Base-by-base conservation (phyloP, 116 monocot genomes). In the Trichopus zeylanicus region DNA sequence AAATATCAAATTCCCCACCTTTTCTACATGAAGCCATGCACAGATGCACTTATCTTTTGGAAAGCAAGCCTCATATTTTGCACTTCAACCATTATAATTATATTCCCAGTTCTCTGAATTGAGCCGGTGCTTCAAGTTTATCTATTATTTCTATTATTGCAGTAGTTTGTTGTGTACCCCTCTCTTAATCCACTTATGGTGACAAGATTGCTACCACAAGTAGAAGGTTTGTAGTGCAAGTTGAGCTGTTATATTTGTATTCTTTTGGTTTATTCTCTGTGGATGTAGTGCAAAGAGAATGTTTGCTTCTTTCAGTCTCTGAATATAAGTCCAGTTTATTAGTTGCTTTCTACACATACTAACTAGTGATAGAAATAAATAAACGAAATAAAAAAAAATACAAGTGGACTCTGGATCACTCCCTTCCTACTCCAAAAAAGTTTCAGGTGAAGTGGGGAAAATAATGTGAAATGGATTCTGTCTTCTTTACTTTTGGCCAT, bases 381-480 rank as follows among this genome's bases (percentile, higher is more conserved):
- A 49, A 22, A 25, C 22, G 19, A 49, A 16, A 16, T 18, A 16
- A n/a, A 49, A 22, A 49, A 8, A 8, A 6, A 49, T 19, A 22
- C 6, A 23, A 49, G 49, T 49, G 49, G 23, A 49, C 23, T 49
- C 49, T 22, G 49, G 49, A 22, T 49, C 49, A n/a, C n/a, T n/a
- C 22, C 19, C 49, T 49, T 22, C 2, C 19, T n/a, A n/a, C n/a
- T n/a, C n/a, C n/a, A n/a, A 20, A 20, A 49, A 49, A 22, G 49
- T 49, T 23, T 22, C 49, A 49, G 49, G 49, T 7, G 19, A 49
- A 49, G 49, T 49, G 49, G 49, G 23, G 49, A 22, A 49, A 49
- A 49, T 49, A 22, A 49, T 49, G 15, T 22, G 19, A 25, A 16
- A 4, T 49, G 49, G 49, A 49, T 49, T 49, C 19, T 20, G 19